Conservation (phyloP, 805 yeast species). For the Kluyveromyces aestuarii region DNA sequence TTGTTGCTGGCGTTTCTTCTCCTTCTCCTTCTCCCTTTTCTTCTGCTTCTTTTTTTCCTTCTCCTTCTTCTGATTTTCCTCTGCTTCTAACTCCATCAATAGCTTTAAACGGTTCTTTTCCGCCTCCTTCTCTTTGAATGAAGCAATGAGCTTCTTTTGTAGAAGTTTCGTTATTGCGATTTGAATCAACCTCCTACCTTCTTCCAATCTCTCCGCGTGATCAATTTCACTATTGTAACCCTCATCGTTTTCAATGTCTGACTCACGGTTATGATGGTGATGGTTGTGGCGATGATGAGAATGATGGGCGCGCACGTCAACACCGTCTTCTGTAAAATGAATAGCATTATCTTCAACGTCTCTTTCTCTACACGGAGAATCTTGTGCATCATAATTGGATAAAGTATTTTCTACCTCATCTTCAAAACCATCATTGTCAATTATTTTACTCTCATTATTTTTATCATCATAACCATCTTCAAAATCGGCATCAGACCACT, state of each 20-base stretch:
- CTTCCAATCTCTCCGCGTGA: constrained; percentile 61
- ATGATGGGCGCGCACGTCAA: constrained; percentile 25
- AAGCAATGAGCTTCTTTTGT: constrained; percentile 61
- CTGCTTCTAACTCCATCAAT: constrained; percentile 62
- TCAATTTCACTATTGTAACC: constrained; percentile 33
- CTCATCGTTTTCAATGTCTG: constrained; percentile 17
- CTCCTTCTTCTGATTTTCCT: constrained; percentile 53
- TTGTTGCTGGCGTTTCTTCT: constrained; percentile 56
- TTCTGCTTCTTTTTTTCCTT: constrained; percentile 56
- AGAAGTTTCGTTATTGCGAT: constrained; percentile 71
- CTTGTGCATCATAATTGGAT: constrained; percentile 8
- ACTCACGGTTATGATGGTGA: constrained; percentile 10
- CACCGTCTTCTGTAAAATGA: constrained; percentile 24
- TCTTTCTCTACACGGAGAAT: background rate
- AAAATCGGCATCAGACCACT: constrained; percentile 9
- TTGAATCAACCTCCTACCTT: constrained; percentile 72
- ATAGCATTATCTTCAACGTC: constrained; percentile 12
- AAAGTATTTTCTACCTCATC: constrained; percentile 16
- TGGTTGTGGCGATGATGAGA: constrained; percentile 8
- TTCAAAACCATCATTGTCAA: constrained; percentile 17
- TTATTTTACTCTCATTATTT: constrained; percentile 14
- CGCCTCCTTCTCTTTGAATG: constrained; percentile 74
- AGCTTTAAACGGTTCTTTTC: constrained; percentile 58
- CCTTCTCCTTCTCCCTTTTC: constrained; percentile 62
- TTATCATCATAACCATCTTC: constrained; percentile 23